Evolutionary conservation across 1,284 basidiomycete species (phyloP).

Genomic region (Moesziomyces parantarcticus): DNA sequence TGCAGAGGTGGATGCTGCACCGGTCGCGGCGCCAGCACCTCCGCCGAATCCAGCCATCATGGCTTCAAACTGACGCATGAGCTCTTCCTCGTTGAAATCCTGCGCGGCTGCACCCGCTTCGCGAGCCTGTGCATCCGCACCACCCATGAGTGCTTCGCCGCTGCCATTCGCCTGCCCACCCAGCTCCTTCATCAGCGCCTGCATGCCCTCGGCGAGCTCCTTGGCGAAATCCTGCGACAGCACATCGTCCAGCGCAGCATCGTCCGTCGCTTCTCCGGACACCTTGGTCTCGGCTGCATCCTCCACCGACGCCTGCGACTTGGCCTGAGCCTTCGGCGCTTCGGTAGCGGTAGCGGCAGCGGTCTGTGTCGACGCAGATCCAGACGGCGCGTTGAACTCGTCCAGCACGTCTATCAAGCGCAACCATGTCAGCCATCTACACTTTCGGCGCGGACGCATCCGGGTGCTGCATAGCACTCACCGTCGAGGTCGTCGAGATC

Average conservation of each 20-base stretch:
- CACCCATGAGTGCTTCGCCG: slow-evolving; percentile 26
- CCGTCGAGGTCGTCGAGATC: slow-evolving; percentile 66
- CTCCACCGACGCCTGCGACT: slow-evolving; percentile 46
- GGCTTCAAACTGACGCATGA: slow-evolving; percentile 66
- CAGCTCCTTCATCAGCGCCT: slow-evolving; percentile 81
- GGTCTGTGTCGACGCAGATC: slow-evolving; percentile 40
- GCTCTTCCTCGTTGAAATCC: slow-evolving; percentile 59
- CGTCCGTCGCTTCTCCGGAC: slow-evolving; percentile 15
- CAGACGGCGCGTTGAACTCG: slow-evolving; percentile 63
- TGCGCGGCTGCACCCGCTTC: slow-evolving; percentile 5
- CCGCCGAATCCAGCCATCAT: slow-evolving; percentile 62
- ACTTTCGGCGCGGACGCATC: no score
- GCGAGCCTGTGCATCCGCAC: slow-evolving; percentile 7
- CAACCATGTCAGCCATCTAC: not conserved
- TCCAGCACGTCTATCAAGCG: slow-evolving; percentile 73
- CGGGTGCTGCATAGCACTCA: slow-evolving; percentile 19
- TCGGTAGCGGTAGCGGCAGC: slow-evolving; percentile 47
- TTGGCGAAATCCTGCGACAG: slow-evolving; percentile 74
- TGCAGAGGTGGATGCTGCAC: slow-evolving; percentile 4
- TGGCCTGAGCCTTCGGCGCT: slow-evolving; percentile 55
- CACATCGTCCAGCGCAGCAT: slow-evolving; percentile 53
- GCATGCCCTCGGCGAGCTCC: slow-evolving; percentile 84
- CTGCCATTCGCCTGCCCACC: slow-evolving; percentile 40
- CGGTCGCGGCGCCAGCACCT: slow-evolving; percentile 7
- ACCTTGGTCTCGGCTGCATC: not conserved